A percentile compares a stretch with the other conserved stretches of the same genome.
phyloP scores from a whole-genome alignment of 371 early-diverging fungal genomes.

The Mortierella sp. region DNA sequence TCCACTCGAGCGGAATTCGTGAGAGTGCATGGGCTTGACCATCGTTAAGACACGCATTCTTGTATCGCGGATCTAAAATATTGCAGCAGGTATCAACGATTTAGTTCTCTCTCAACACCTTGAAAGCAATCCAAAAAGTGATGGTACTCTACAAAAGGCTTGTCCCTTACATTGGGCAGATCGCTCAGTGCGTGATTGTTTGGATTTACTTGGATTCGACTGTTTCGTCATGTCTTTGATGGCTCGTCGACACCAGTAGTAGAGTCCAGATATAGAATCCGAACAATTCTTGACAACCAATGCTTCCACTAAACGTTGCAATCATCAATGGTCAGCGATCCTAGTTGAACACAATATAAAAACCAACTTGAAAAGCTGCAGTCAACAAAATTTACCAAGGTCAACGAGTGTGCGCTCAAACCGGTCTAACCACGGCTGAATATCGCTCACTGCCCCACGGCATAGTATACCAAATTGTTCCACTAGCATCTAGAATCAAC shows the following conservation, averaged over 20 bases:
- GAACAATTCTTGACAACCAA: constrained; percentile 25
- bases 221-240: constrained; percentile 49
- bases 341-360: neutral
- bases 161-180: constrained; percentile 29
- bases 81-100: too few relatives aligned
- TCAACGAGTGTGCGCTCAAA: constrained; percentile 38
- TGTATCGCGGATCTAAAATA: constrained; percentile 44
- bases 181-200: constrained; percentile 41
- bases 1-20: constrained; percentile 46
- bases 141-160: too few relatives aligned
- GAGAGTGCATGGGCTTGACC: constrained; percentile 40
- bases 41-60: constrained; percentile 33
- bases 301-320: constrained; percentile 26
- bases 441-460: constrained; percentile 41
- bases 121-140: too few relatives aligned
- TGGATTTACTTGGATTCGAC: constrained; percentile 33
- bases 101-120: too few relatives aligned
- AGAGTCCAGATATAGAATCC: constrained; percentile 41
- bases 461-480: constrained; percentile 31
- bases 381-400: constrained; percentile 24
- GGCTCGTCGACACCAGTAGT: constrained; percentile 46
- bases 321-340: neutral
- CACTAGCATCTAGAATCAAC: constrained; percentile 22
- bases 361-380: neutral
- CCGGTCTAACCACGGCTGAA: constrained; percentile 42